phyloP scores from a whole-genome alignment of 208 protist genomes.

The Chromosphaera perkinsii region DNA sequence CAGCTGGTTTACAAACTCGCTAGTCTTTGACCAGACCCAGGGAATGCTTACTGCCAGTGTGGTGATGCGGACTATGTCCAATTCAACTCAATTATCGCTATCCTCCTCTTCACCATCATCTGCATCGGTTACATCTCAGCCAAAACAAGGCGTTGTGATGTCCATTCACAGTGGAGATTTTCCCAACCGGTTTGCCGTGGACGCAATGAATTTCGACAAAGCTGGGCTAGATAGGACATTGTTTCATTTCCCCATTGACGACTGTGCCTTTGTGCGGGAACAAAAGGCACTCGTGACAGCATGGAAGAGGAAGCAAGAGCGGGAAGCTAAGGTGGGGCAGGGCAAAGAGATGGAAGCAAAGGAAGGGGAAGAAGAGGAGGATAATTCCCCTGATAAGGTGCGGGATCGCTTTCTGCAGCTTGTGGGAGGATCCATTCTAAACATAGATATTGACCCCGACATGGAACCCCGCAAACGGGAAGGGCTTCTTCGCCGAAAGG shows the following conservation, averaged over 20 bases:
- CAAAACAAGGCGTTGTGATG: neutral
- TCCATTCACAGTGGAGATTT: neutral
- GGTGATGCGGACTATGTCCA: constrained; percentile 9
- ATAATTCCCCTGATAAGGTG: neutral
- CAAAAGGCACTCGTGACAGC: neutral
- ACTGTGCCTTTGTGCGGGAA: neutral
- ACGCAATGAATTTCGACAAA: neutral
- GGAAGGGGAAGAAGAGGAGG: neutral
- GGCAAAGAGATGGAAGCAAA: constrained; percentile 7
- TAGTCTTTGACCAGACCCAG: neutral
- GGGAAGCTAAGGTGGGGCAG: neutral
- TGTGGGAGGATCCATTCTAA: neutral
- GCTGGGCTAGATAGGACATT: neutral
- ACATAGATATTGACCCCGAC: neutral
- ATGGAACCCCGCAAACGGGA: neutral
- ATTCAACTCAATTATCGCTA: constrained; percentile 1
- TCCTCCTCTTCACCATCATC: neutral
- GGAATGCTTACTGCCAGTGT: constrained; percentile 10
- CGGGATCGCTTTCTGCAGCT: no score
- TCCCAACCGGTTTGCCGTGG: neutral
- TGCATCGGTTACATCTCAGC: neutral
- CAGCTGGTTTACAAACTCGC: neutral
- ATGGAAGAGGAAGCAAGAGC: neutral
- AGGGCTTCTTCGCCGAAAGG: constrained; percentile 8
- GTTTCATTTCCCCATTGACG: neutral